Evolutionary conservation across 768 basidiomycete genomes (phyloP), one percentile per base, ranked within the genome.

Genomic region (Trametes cinnabarina): DNA sequence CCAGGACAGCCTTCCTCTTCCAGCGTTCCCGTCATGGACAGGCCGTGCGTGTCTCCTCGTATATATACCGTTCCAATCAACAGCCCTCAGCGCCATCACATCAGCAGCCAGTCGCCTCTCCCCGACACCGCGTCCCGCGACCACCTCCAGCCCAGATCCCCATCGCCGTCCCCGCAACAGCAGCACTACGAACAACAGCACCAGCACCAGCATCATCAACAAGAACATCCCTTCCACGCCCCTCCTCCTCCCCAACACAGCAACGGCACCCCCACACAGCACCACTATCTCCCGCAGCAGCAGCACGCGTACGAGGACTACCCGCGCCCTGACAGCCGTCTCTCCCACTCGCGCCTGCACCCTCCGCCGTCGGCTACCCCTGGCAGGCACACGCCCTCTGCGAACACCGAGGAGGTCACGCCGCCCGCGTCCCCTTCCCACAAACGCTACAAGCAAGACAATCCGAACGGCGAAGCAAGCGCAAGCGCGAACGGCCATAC

Each of bases 1-100:
- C 53, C 32, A 54, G 62, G 62, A 66, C 67, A 66, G 67, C 62
- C 67, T 66, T 63, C 51, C 55, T 30, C 48, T 11, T 39, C 59
- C 59, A 53, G 44, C 35, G 53, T 32, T 23, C 43, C 54, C 57
- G 58, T 54, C 59, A 66, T 67, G 66, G 56, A 52, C 63, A 59
- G 57, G 55, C 56, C 60, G 61, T 65, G 52, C 53, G 62, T 63
- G 41, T 55, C 52, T 40, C 55, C 48, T 37, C 34, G 62, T 65
- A 63, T 63, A 64, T 63, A 65, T 60, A 57, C 50, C 51, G 42
- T 58, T 55, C 43, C 55, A 57, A 59, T 55, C 56, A 56, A 55
- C 37, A n/a, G 14, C 50, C 58, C 40, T 52, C 60, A 52, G 40
- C 63, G 57, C 47, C 55, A 63, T 57, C 63, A 50, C 43, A 57